Evolutionary conservation across 2,329 filamentous ascomycete genomes (phyloP).

Genomic region (Ceratocystis diversiconidia): DNA sequence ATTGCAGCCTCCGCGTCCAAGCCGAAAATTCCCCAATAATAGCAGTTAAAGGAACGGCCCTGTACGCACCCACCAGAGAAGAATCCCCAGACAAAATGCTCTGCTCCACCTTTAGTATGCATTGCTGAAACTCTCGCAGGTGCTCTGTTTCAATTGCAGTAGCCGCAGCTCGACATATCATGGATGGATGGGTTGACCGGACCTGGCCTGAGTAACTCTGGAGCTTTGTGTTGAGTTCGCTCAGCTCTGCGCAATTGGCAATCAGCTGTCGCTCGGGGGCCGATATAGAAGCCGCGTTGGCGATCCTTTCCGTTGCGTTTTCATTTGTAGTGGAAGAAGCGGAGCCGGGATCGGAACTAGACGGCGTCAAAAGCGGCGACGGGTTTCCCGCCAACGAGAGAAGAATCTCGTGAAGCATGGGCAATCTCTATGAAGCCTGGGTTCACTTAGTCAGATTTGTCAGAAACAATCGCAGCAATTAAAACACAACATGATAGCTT

Average conservation of each 20-base stretch:
- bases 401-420: slow-evolving; percentile 96
- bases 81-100: slow-evolving; percentile 64
- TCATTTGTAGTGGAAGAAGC: slow-evolving; percentile 26
- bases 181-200: slow-evolving; percentile 23
- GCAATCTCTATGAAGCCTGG: not conserved
- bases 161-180: slow-evolving; percentile 76
- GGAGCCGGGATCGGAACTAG: slow-evolving; percentile 24
- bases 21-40: slow-evolving; percentile 73
- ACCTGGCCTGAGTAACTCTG: slow-evolving; percentile 49
- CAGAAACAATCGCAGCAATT: not conserved
- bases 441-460: not conserved
- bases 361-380: slow-evolving; percentile 57
- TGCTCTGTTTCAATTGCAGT: slow-evolving; percentile 62
- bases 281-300: slow-evolving; percentile 41
- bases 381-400: slow-evolving; percentile 89
- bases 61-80: slow-evolving; percentile 72
- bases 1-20: slow-evolving; percentile 74
- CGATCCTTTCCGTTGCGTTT: slow-evolving; percentile 22
- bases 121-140: slow-evolving; percentile 65
- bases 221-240: slow-evolving; percentile 61
- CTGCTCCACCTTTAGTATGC: slow-evolving; percentile 72
- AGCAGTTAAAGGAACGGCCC: slow-evolving; percentile 80
- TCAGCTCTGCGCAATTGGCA: slow-evolving; percentile 59
- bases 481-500: not conserved
- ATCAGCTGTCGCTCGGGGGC: slow-evolving; percentile 75